phyloP scores from a whole-genome alignment of 495 filamentous ascomycete genomes.

The Hyaloscypha bicolor region DNA sequence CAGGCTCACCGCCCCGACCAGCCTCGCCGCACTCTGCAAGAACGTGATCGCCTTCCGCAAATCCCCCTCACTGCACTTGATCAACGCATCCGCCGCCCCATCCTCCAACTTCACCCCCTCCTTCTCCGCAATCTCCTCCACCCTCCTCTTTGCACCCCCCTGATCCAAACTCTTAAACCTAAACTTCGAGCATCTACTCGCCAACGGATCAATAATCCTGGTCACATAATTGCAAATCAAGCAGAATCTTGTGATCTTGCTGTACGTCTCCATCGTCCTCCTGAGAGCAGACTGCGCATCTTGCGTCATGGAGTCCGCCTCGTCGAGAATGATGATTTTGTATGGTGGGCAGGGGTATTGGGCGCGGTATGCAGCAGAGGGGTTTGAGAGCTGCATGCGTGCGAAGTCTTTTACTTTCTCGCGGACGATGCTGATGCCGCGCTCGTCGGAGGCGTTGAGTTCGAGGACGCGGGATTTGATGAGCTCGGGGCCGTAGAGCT shows the following conservation, averaged over 20 bases:
- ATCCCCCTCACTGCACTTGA: conserved; percentile 90
- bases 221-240: conserved; percentile 99
- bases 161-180: conserved; percentile 95
- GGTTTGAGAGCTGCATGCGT: conserved; percentile 86
- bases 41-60: conserved; percentile 95
- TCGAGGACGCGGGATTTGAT: conserved; percentile 94
- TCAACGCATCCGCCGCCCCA: conserved; percentile 79
- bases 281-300: conserved; percentile 92
- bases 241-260: conserved; percentile 94
- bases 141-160: conserved; percentile 69
- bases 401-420: conserved; percentile 99
- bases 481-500: conserved; percentile 94
- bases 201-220: conserved; percentile 94
- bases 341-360: conserved; percentile 94
- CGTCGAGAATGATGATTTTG: conserved; percentile 97
- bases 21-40: conserved; percentile 83
- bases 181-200: conserved; percentile 93
- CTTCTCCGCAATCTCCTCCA: conserved; percentile 77
- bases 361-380: conserved; percentile 62
- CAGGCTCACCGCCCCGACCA: conserved; percentile 62
- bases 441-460: conserved; percentile 98
- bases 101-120: conserved; percentile 76
- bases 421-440: conserved; percentile 95
- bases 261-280: conserved; percentile 97
- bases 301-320: conserved; percentile 98